A percentile compares a stretch with the other conserved stretches of the same genome.
Conservation (phyloP, 1,284 basidiomycete genomes). For the Tilletia indica region DNA sequence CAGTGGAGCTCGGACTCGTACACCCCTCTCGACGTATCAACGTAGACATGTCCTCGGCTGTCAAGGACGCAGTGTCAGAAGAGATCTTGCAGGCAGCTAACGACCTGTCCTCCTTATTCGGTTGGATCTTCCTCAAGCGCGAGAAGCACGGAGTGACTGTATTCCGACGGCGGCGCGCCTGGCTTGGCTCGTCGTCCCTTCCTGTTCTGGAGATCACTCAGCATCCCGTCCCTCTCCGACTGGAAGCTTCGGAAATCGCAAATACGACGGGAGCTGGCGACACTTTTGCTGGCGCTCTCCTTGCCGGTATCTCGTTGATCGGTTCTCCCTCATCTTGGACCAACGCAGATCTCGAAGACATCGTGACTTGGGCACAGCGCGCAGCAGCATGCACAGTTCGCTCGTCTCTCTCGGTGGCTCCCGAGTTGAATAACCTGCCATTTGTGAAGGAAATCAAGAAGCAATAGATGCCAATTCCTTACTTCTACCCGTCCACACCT, state of each 20-base stretch:
- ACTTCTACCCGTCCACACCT: too few relatives aligned
- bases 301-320: constrained; percentile 25
- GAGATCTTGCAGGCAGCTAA: too few relatives aligned
- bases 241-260: constrained; percentile 22
- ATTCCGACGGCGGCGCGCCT: too few relatives aligned
- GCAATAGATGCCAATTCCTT: too few relatives aligned
- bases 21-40: not conserved
- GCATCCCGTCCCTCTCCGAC: constrained; percentile 26
- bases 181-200: too few relatives aligned
- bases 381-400: not conserved
- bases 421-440: not conserved
- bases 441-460: not conserved
- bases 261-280: constrained; percentile 55
- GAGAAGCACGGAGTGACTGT: constrained; percentile 26
- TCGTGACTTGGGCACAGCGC: not conserved
- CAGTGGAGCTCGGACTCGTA: not conserved
- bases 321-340: constrained; percentile 6
- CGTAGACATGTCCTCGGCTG: too few relatives aligned
- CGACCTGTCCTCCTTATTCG: not conserved
- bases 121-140: constrained; percentile 33
- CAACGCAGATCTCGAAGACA: not conserved
- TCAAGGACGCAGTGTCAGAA: too few relatives aligned
- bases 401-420: not conserved
- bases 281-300: constrained; percentile 47
- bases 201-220: constrained; percentile 20